These are phyloP conservation scores for Meyerozyma elateridarum DNA, from an alignment of 1,139 yeast species.

Conservation along the genomic window DNA sequence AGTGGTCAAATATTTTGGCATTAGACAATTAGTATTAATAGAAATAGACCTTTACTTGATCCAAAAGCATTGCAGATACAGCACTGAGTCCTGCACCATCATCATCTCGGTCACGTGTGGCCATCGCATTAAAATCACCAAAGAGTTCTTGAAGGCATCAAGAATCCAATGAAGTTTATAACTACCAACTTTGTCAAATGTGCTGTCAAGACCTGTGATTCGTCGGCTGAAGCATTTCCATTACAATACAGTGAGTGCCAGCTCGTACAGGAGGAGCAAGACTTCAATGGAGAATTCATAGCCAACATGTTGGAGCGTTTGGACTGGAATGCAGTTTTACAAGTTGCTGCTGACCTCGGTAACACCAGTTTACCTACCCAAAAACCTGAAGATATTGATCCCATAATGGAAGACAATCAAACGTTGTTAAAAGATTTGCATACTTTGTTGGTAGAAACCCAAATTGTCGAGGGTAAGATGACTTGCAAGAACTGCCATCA, in stretches of 20 bases:
- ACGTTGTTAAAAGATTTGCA: constrained; percentile 72
- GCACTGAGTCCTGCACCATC: no score
- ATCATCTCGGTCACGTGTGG: constrained; percentile 4
- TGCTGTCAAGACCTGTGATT: constrained; percentile 78
- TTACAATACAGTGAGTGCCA: constrained; percentile 67
- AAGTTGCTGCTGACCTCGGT: constrained; percentile 74
- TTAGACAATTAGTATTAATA: no score
- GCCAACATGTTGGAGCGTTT: constrained; percentile 73
- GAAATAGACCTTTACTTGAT: no score
- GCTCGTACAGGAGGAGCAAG: constrained; percentile 72
- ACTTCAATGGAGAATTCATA: constrained; percentile 78
- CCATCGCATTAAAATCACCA: constrained; percentile 3
- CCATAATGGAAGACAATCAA: constrained; percentile 54
- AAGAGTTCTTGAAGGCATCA: neutral
- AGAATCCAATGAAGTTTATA: constrained; percentile 67
- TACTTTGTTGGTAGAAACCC: constrained; percentile 74
- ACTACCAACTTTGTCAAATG: constrained; percentile 96
- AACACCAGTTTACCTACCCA: constrained; percentile 57
- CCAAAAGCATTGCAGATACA: no score
- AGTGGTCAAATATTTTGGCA: no score
- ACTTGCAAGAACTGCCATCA: constrained; percentile 82
- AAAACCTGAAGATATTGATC: constrained; percentile 60
- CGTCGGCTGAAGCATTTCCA: constrained; percentile 76
- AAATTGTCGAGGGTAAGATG: constrained; percentile 85
- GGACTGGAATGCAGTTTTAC: constrained; percentile 80